A percentile compares a stretch with the other conserved stretches of the same genome.
Evolutionary conservation across 371 early-diverging fungal species (phyloP).

Genomic region (Fennellomyces sp.): DNA sequence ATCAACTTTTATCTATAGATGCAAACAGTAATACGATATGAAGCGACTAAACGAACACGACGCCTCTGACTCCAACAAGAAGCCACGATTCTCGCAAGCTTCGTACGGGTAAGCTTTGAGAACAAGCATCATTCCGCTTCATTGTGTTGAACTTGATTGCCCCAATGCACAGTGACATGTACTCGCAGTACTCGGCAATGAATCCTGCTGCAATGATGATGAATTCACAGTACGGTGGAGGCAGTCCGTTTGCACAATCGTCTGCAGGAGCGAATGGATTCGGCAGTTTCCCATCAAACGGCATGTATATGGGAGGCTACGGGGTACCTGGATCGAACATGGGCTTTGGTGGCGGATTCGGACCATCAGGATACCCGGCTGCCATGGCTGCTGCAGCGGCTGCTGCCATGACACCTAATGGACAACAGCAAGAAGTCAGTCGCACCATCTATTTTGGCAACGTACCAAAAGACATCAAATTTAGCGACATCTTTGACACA

Average conservation of each 20-base stretch:
- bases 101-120: conserved; percentile 18
- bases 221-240: conserved; percentile 11
- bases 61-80: conserved; percentile 24
- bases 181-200: conserved; percentile 19
- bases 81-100: conserved; percentile 21
- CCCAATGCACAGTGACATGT: conserved; percentile 20
- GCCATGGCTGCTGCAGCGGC: not conserved
- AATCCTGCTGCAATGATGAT: conserved; percentile 25
- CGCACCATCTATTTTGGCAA: conserved; percentile 85
- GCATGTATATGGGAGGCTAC: conserved; percentile 19
- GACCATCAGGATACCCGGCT: not conserved
- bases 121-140: not conserved
- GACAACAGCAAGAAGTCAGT: conserved; percentile 3
- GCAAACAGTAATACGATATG: conserved; percentile 16
- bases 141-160: too few relatives aligned
- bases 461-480: conserved; percentile 59
- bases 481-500: conserved; percentile 72
- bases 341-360: conserved; percentile 5
- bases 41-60: conserved; percentile 28
- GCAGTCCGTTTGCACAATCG: not conserved
- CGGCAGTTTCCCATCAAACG: conserved; percentile 6
- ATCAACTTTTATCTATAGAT: too few relatives aligned
- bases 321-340: conserved; percentile 1
- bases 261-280: not conserved
- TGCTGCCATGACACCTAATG: not conserved